These are phyloP conservation scores for Vigna reflexopilosa DNA, from an alignment of 306 rosid genomes.

Conservation along the genomic window DNA sequence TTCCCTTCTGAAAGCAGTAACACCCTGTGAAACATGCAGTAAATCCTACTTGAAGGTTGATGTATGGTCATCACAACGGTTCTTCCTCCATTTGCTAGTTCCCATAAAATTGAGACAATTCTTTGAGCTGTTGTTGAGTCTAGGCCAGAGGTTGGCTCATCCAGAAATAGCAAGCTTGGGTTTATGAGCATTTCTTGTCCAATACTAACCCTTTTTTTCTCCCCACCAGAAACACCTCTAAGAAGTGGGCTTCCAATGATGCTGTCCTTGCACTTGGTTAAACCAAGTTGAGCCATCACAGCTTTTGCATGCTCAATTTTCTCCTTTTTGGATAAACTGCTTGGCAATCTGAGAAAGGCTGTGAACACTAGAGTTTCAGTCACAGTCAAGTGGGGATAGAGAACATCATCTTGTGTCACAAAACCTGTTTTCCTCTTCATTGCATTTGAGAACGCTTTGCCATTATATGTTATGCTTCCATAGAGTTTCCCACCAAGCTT, in stretches of 20 bases:
- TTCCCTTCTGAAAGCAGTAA: conserved; percentile 60
- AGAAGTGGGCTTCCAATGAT: conserved; percentile 43
- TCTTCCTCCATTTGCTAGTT: conserved; percentile 60
- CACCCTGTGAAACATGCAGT: conserved; percentile 64
- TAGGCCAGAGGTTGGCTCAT: conserved; percentile 73
- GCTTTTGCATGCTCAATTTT: conserved; percentile 48
- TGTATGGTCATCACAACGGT: conserved; percentile 70
- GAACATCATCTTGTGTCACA: conserved; percentile 68
- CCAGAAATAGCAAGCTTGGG: conserved; percentile 67
- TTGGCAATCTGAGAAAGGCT: conserved; percentile 63
- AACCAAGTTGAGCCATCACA: conserved; percentile 55
- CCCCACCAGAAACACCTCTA: conserved; percentile 73
- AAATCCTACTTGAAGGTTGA: conserved; percentile 69
- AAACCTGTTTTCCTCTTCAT: conserved; percentile 59
- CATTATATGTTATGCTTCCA: conserved; percentile 44
- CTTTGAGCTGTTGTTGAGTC: conserved; percentile 67
- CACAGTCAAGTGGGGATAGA: conserved; percentile 60
- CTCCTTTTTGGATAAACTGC: conserved; percentile 41
- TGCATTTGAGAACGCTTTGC: conserved; percentile 48
- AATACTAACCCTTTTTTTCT: conserved; percentile 73
- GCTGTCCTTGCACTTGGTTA: conserved; percentile 58
- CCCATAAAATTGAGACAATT: conserved; percentile 59
- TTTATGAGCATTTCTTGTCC: conserved; percentile 71
- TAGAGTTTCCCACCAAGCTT: conserved; percentile 47
- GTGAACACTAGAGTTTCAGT: conserved; percentile 66